Percentiles rank a stretch among this genome's conserved stretches.
These are phyloP conservation scores for Fonsecaea erecta DNA, from an alignment of 2,329 filamentous ascomycete genomes.

Conservation along the genomic window DNA sequence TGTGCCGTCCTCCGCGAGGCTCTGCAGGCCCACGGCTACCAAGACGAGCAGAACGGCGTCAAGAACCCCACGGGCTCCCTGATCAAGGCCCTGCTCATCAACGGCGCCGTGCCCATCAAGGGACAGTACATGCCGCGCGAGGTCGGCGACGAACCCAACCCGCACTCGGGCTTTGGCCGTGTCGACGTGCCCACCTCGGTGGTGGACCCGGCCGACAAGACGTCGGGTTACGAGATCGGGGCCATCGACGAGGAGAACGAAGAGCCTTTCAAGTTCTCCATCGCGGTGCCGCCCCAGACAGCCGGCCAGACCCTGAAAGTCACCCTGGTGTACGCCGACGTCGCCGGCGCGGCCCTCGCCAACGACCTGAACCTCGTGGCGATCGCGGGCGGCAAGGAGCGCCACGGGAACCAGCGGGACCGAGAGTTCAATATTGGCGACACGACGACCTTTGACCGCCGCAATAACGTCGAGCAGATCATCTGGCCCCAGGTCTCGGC, in stretches of 20 bases:
- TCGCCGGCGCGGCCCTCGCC: constrained; percentile 30
- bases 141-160: neutral
- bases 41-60: neutral
- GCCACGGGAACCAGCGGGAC: constrained; percentile 34
- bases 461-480: constrained; percentile 38
- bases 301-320: neutral
- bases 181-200: constrained; percentile 16
- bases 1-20: constrained; percentile 36
- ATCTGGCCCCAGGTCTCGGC: constrained; percentile 24
- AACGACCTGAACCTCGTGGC: constrained; percentile 36
- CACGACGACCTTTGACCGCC: constrained; percentile 1
- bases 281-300: constrained; percentile 28
- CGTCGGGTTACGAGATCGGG: constrained; percentile 19
- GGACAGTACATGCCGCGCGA: constrained; percentile 34
- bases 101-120: constrained; percentile 34
- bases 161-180: constrained; percentile 35
- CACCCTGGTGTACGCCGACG: neutral
- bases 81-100: constrained; percentile 39
- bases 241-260: constrained; percentile 19
- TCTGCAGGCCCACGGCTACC: constrained; percentile 5
- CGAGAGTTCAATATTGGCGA: neutral
- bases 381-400: constrained; percentile 24
- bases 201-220: constrained; percentile 11
- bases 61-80: constrained; percentile 36
- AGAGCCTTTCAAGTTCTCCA: constrained; percentile 22